Conservation (phyloP, 2,329 filamentous ascomycete species). For the Leptographium wingfieldii region DNA sequence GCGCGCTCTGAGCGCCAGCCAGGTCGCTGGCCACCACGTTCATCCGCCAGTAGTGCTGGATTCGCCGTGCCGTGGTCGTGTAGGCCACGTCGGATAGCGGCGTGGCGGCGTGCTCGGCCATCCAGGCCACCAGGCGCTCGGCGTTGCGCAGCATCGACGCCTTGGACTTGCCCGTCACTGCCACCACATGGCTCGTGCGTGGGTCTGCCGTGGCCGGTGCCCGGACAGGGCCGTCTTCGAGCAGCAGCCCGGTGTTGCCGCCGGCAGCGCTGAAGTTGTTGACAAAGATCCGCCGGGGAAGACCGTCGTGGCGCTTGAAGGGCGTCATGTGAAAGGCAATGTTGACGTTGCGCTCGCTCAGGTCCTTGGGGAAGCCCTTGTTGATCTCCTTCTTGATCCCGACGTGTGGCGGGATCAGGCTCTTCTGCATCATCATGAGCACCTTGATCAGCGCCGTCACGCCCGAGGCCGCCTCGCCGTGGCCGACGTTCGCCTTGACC, state of each 20-base stretch:
- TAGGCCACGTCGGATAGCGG: slow-evolving; percentile 49
- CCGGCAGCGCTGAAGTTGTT: slow-evolving; percentile 64
- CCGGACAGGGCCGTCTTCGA: slow-evolving; percentile 45
- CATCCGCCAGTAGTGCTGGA: slow-evolving; percentile 46
- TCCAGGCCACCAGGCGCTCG: slow-evolving; percentile 38
- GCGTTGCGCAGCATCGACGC: slow-evolving; percentile 46
- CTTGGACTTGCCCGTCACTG: slow-evolving; percentile 43
- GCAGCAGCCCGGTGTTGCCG: slow-evolving; percentile 54
- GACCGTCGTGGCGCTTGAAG: slow-evolving; percentile 34
- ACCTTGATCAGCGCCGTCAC: slow-evolving; percentile 52
- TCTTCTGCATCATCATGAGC: slow-evolving; percentile 51
- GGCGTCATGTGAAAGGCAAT: slow-evolving; percentile 42
- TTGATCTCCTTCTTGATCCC: slow-evolving; percentile 56
- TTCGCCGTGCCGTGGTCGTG: slow-evolving; percentile 52
- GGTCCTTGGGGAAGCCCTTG: slow-evolving; percentile 42
- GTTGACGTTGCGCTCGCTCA: slow-evolving; percentile 43
- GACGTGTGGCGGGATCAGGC: slow-evolving; percentile 50
- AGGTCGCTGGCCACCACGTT: slow-evolving; percentile 29
- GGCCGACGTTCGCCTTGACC: slow-evolving; percentile 52
- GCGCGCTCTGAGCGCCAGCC: slow-evolving; percentile 27
- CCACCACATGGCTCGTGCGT: slow-evolving; percentile 43
- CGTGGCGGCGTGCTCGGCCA: slow-evolving; percentile 37
- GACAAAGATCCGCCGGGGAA: slow-evolving; percentile 37
- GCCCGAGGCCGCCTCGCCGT: slow-evolving; percentile 50
- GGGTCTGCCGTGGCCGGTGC: slow-evolving; percentile 28